Percentiles rank a stretch among this genome's conserved stretches.
These are phyloP conservation scores for Apiospora sp. DNA, from an alignment of 2,329 filamentous ascomycete genomes.

Conservation along the genomic window DNA sequence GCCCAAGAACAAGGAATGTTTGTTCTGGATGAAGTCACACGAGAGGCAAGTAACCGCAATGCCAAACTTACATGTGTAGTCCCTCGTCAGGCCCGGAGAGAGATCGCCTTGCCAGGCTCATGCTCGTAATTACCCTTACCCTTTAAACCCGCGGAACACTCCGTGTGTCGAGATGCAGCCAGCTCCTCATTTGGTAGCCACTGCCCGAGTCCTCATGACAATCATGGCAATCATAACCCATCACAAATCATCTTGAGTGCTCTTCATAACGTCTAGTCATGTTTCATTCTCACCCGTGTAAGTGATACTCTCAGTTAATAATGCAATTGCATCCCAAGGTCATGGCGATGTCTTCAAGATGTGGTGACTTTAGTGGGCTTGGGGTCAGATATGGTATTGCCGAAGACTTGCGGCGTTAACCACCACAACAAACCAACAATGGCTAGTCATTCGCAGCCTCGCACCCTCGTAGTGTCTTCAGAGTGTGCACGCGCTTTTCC, in stretches of 20 bases:
- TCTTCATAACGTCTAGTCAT: neutral
- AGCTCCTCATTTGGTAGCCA: slow-evolving; percentile 31
- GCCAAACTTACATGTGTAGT: neutral
- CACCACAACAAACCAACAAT: neutral
- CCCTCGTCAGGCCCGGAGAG: neutral
- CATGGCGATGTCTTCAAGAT: neutral
- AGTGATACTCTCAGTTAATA: neutral
- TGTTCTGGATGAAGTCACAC: neutral
- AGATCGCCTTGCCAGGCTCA: slow-evolving; percentile 3
- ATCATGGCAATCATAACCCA: slow-evolving; percentile 2
- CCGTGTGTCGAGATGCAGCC: slow-evolving; percentile 44
- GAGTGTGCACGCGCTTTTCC: neutral
- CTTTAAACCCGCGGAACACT: slow-evolving; percentile 40
- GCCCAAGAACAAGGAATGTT: neutral
- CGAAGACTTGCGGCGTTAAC: neutral
- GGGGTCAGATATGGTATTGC: neutral
- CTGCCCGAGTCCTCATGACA: slow-evolving; percentile 23
- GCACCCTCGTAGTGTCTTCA: too few species aligned
- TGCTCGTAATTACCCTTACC: neutral
- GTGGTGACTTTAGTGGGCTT: neutral
- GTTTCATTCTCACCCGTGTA: slow-evolving; percentile 1
- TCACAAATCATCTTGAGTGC: slow-evolving; percentile 14
- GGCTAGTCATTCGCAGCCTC: neutral
- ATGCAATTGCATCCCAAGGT: neutral
- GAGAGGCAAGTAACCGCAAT: slow-evolving; percentile 4